Base-by-base conservation (phyloP, 169 alveolate species). In the Pseudocohnilembus persalinus region DNA sequence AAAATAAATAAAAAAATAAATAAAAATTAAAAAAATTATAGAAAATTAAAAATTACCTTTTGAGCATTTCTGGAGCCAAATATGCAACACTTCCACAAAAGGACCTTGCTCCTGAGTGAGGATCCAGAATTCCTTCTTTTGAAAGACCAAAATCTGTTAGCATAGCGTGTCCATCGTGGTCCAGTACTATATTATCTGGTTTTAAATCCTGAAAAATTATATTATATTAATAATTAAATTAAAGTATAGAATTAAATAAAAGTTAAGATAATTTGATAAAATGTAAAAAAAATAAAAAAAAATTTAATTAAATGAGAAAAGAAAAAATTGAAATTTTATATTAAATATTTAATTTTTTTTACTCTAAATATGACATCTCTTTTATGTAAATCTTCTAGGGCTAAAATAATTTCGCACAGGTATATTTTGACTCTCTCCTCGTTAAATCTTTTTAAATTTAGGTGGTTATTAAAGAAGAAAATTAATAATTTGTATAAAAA, bases 41-140 rank as follows among this genome's bases (percentile, higher is more conserved):
- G n/a, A n/a, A n/a, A n/a, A n/a, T n/a, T n/a, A n/a, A n/a, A 27
- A 76, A 96, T 65, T 83, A 88, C 74, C 94, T 89, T 81, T 90
- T 90, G 0, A 96, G 80, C 97, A 96, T 96, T 87, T 96, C 98
- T 24, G 98, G 98, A 31, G 98, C 97, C 30, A 96, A 86, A 88
- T 96, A 96, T 30, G 97, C 98, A 33, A 93, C 94, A 29, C 96
- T 90, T 0, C 98, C 98, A 79, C 98, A 96, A 90, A 96, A 96
- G 49, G 96, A 89, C 81, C 91, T 86, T 15, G 97, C 94, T 63
- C 92, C 92, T 32, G 87, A 82, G 33, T 81, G 81, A 72, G 83
- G 88, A 68, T 95, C 96, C 25, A 83, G 87, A 30, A 94, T 93
- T 15, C 97, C 97, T 88, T 94, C 97, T 74, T 94, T 94, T 0